phyloP scores from a whole-genome alignment of 306 rosid genomes.

The Canavalia gladiata region DNA sequence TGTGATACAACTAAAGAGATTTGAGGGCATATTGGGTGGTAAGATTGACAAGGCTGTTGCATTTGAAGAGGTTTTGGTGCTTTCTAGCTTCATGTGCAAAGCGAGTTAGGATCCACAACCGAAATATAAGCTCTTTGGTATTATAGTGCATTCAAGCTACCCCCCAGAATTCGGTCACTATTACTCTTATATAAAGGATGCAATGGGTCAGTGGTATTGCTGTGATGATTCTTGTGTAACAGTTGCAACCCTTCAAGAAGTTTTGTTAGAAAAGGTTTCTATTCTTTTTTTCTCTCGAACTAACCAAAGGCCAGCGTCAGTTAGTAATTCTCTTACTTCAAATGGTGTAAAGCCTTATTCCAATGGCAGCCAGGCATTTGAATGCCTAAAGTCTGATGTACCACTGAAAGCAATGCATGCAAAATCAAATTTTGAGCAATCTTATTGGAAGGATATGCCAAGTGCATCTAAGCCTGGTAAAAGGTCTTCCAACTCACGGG shows the following conservation, averaged over 20 bases:
- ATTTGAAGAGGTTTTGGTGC: slow-evolving; percentile 90
- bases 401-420: slow-evolving; percentile 56
- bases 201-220: slow-evolving; percentile 90
- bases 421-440: slow-evolving; percentile 62
- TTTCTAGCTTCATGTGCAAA: slow-evolving; percentile 95
- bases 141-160: slow-evolving; percentile 96
- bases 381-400: slow-evolving; percentile 58
- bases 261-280: slow-evolving; percentile 94
- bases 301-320: slow-evolving; percentile 72
- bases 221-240: slow-evolving; percentile 90
- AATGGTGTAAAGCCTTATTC: slow-evolving; percentile 72
- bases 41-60: slow-evolving; percentile 92
- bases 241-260: slow-evolving; percentile 81
- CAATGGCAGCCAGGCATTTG: slow-evolving; percentile 73
- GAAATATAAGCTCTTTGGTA: slow-evolving; percentile 96
- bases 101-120: slow-evolving; percentile 95
- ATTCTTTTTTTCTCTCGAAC: slow-evolving; percentile 93
- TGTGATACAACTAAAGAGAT: slow-evolving; percentile 96
- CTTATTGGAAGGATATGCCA: slow-evolving; percentile 62
- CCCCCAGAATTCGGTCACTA: slow-evolving; percentile 98
- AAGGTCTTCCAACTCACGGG: slow-evolving; percentile 56
- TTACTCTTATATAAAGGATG: slow-evolving; percentile 98
- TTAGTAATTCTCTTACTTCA: slow-evolving; percentile 55
- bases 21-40: slow-evolving; percentile 89
- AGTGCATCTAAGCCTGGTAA: slow-evolving; percentile 63